A percentile compares a stretch with the other conserved stretches of the same genome.
phyloP scores from a whole-genome alignment of 805 yeast species.

The Debaryomyces prosopidis region DNA sequence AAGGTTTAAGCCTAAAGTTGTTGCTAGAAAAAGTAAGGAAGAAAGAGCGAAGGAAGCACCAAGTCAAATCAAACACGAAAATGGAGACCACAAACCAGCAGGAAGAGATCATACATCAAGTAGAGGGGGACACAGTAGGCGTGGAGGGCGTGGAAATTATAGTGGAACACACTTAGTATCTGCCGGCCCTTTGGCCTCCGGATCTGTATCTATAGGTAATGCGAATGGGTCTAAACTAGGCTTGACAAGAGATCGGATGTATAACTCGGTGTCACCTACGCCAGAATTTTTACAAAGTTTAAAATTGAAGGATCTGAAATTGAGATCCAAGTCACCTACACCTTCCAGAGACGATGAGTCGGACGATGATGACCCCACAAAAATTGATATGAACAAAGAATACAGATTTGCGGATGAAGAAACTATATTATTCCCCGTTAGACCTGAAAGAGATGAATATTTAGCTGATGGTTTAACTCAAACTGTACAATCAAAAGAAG shows the following conservation, averaged over 20 bases:
- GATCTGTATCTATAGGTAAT: slow-evolving; percentile 50
- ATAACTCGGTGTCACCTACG: slow-evolving; percentile 31
- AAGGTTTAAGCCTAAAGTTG: slow-evolving; percentile 84
- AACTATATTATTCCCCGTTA: slow-evolving; percentile 64
- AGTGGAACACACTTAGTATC: slow-evolving; percentile 64
- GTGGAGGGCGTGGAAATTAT: slow-evolving; percentile 36
- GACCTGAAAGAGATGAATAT: slow-evolving; percentile 58
- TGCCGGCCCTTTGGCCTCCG: slow-evolving; percentile 73
- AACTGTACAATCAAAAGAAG: slow-evolving; percentile 1
- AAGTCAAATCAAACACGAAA: slow-evolving; percentile 37
- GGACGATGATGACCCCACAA: slow-evolving; percentile 47
- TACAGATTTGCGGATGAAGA: slow-evolving; percentile 54
- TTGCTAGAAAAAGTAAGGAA: slow-evolving; percentile 79
- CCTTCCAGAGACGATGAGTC: slow-evolving; percentile 8
- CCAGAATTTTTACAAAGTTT: slow-evolving; percentile 43
- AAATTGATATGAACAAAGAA: slow-evolving; percentile 65
- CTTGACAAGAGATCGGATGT: slow-evolving; percentile 31
- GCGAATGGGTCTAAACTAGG: slow-evolving; percentile 24
- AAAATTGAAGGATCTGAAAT: slow-evolving; percentile 35
- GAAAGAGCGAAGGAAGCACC: slow-evolving; percentile 83
- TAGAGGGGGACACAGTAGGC: slow-evolving; percentile 34
- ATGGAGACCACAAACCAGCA: slow-evolving; percentile 18
- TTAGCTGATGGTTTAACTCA: slow-evolving; percentile 22
- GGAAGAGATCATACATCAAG: slow-evolving; percentile 29
- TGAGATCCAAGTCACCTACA: slow-evolving; percentile 12